Base-by-base conservation (phyloP, 1,139 yeast species). In the Saccharomyces hybrid region DNA sequence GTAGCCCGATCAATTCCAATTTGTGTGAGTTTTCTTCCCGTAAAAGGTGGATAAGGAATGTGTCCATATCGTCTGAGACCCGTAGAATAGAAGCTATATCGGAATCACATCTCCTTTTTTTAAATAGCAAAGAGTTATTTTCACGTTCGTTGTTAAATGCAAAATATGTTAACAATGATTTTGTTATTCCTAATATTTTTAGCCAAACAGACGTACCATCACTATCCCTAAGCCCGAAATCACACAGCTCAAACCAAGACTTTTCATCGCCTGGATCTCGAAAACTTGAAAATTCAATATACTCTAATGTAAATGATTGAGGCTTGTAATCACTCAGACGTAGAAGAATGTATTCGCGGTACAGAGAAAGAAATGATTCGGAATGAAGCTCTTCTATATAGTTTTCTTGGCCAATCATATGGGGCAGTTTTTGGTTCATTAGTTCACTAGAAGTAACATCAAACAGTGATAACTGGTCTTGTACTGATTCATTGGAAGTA, bases 361-460 rank as follows among this genome's bases (percentile, higher is more conserved):
- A 52, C 12, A 55, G 47, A 8, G 12, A 42, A 8, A 46, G 27
- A 12, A 51, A 32, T 11, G 12, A 27, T n/a, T 27, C 54, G 47
- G 32, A 34, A 19, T 34, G 52, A 21, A 34, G 48, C 29, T 11
- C 42, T 34, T 6, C 19, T 6, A 9, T 46, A 3, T 50, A 46
- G 34, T 49, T 55, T 26, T 54, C 57, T 27, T 55, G 55, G 3
- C 63, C 65, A 3, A 58, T 46, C 60, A 61, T 61, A 27, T 27
- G 6, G 1, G 67, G 66, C 19, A 63, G 29, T 4, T 53, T 52
- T 42, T 61, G 54, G 34, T 46, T 32, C 4, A 66, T 31, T 26
- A 68, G 49, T 28, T 66, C 66, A 29, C 66, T 60, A 1, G 63
- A 53, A 46, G 62, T 58, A 12, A 63, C 42, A 48, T 65, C 61